phyloP scores from a whole-genome alignment of 2,329 filamentous ascomycete species.

The Cladosporium sp. region DNA sequence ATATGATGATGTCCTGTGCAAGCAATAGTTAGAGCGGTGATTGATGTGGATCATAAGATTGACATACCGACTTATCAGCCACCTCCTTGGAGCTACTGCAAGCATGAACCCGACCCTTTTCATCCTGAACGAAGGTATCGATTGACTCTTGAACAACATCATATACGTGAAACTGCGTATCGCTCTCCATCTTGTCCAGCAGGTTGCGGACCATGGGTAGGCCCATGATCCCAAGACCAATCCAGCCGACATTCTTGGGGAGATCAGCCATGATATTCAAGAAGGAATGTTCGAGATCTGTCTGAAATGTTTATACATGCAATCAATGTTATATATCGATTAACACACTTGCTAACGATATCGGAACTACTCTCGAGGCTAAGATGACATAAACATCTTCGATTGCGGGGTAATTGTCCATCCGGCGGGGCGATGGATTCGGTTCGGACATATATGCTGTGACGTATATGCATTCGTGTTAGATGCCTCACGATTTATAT shows the following conservation, averaged over 20 bases:
- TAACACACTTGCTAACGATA: background rate
- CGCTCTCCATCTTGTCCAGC: constrained; percentile 41
- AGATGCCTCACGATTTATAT: background rate
- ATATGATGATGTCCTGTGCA: constrained; percentile 45
- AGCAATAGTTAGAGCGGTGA: background rate
- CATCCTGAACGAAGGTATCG: constrained; percentile 41
- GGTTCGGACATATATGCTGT: constrained; percentile 1
- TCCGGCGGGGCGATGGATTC: background rate
- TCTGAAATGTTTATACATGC: no score
- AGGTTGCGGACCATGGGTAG: constrained; percentile 51
- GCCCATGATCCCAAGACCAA: constrained; percentile 55
- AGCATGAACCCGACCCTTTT: constrained; percentile 36
- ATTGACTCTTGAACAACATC: constrained; percentile 45
- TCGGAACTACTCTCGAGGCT: background rate
- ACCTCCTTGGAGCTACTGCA: constrained; percentile 46
- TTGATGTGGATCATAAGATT: background rate
- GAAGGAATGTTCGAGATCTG: background rate
- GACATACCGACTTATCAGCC: constrained; percentile 46
- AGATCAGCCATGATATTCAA: constrained; percentile 20
- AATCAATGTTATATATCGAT: background rate
- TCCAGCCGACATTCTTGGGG: constrained; percentile 42
- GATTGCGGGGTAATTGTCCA: constrained; percentile 6
- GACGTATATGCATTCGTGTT: background rate
- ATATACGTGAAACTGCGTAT: constrained; percentile 45
- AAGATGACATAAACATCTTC: background rate